A percentile compares a stretch with the other conserved stretches of the same genome.
Conservation (phyloP, 228 moss, liverwort and hornwort species). For the Sphagnum fallax region DNA sequence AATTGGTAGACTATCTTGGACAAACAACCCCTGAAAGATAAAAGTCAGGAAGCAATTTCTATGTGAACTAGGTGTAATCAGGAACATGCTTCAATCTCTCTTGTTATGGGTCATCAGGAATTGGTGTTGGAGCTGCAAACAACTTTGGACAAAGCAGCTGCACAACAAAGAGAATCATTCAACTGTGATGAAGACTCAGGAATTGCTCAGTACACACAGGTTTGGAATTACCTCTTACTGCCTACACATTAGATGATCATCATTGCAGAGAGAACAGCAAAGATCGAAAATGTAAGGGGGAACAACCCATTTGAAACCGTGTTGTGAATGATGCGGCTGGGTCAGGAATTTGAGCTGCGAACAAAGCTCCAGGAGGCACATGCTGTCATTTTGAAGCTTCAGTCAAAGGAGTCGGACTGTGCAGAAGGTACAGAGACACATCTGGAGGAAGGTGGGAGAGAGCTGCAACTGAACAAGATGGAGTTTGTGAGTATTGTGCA, state of each 20-base stretch:
- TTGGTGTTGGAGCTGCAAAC: constrained; percentile 10
- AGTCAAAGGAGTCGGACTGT: not conserved
- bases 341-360: not conserved
- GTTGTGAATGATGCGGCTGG: too few species aligned
- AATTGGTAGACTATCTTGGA: not conserved
- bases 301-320: not conserved
- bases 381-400: not conserved
- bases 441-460: not conserved
- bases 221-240: not conserved
- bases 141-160: constrained; percentile 32
- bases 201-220: constrained; percentile 45
- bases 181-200: constrained; percentile 38
- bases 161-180: constrained; percentile 38
- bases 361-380: not conserved
- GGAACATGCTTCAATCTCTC: not conserved
- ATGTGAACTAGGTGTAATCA: not conserved
- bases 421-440: not conserved
- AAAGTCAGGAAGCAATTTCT: not conserved
- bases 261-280: too few species aligned
- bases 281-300: not conserved
- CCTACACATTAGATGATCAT: too few species aligned
- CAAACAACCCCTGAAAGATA: not conserved
- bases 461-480: not conserved
- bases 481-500: constrained; percentile 7
- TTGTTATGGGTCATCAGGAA: not conserved